Evolutionary conservation across 164 flowering plant species (phyloP), one percentile per base, ranked within the genome.

Genomic region (Brasenia schreberi): DNA sequence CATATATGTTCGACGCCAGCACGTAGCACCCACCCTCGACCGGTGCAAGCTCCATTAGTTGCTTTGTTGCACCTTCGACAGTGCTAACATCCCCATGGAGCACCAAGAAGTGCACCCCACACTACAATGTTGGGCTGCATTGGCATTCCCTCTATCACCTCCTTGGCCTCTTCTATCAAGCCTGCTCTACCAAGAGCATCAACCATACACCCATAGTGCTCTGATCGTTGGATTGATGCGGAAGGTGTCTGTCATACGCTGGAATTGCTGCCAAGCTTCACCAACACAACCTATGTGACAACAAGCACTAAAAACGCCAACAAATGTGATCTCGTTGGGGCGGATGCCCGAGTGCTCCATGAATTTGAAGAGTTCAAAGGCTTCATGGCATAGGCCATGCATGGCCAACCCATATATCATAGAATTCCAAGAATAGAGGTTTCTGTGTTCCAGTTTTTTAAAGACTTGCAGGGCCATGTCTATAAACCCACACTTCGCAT

Each of bases 141-240:
- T 6, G 68, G 68, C 68, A 66, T 66, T 18, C 9, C 18, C 23
- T 39, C 43, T 12, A 66, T 66, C 5, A 66, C 39, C 52, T 59
- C 42, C 43, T 52, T 33, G 17, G 63, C 62, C 58, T 58, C 62
- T 19, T 59, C 44, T 17, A 66, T 60, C 39, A 19, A 19, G 1
- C 68, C 68, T 18, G 62, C 68, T 56, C 68, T 56, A 42, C 68
- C 68, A 58, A 66, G 68, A 65, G 49, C 59, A 49, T 65, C 67
- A 65, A 65, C 67, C 67, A 65, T 65, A 52, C 67, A 65, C 5
- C 60, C 67, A 18, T 65, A 65, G 60, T 65, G 67, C 27, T 53
- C 61, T n/a, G 18, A 45, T 53, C 61, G 53, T n/a, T 6, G 68
- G 68, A n/a, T 59, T 45, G 5, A 66, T 27, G 27, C 62, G 43